phyloP scores from a whole-genome alignment of 225 moss, liverwort and hornwort genomes.

The Pleurozium schreberi region DNA sequence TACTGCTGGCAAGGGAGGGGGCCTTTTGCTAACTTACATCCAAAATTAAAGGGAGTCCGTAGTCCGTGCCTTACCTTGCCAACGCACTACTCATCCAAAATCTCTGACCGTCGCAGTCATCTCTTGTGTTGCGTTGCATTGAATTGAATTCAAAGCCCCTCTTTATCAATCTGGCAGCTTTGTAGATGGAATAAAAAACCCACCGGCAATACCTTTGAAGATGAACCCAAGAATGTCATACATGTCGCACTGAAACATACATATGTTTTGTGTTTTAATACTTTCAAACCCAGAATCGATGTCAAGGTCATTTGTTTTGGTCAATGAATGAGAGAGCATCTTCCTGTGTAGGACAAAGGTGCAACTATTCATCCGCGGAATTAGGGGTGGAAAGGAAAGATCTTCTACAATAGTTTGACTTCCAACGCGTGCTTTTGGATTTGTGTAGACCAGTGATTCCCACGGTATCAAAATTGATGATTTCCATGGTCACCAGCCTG shows the following conservation, averaged over 20 bases:
- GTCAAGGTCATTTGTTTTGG: no score
- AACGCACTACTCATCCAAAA: neutral
- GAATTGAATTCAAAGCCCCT: neutral
- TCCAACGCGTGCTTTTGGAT: no score
- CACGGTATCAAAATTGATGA: no score
- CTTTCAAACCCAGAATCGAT: no score
- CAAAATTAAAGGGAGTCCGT: neutral
- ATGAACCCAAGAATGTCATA: neutral
- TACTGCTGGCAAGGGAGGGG: neutral
- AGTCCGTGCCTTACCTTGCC: neutral
- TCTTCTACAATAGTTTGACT: no score
- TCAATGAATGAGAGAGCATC: no score
- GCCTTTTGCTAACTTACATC: neutral
- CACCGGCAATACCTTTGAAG: no score
- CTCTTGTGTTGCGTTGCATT: neutral
- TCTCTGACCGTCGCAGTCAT: neutral
- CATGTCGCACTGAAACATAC: neutral
- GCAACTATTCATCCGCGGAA: no score
- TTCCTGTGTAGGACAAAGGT: no score
- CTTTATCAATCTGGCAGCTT: neutral
- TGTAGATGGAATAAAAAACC: neutral
- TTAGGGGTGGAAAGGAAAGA: no score
- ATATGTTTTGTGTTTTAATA: neutral
- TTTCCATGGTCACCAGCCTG: no score
- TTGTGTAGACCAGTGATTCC: no score